phyloP scores from a whole-genome alignment of 2,329 filamentous ascomycete genomes.

The Gaeumannomyces tritici region DNA sequence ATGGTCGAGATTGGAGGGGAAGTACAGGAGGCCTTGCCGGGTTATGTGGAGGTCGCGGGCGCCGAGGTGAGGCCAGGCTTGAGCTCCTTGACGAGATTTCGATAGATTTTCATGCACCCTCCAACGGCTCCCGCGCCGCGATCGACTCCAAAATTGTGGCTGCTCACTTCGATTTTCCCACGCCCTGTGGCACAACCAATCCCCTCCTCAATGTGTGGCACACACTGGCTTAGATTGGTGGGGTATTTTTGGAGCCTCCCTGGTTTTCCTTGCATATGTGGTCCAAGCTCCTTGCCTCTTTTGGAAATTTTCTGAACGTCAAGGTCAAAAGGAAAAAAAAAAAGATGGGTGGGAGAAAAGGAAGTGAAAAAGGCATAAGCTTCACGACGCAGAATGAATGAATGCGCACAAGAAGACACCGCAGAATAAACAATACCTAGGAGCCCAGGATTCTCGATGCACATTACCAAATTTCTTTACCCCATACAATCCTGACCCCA shows the following conservation, averaged over 20 bases:
- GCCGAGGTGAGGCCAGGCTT: background rate
- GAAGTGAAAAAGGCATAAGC: background rate
- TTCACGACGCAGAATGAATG: background rate
- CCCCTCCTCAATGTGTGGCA: background rate
- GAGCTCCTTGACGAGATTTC: background rate
- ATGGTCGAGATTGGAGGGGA: conserved; percentile 23
- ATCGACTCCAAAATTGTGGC: background rate
- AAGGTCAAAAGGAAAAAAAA: conserved; percentile 1
- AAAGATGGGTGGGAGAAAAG: background rate
- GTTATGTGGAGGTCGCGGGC: background rate
- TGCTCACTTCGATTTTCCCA: background rate
- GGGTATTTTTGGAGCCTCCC: background rate
- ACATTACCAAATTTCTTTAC: background rate
- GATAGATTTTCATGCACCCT: background rate
- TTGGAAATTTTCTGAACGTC: background rate
- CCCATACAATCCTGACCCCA: background rate
- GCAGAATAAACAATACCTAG: background rate
- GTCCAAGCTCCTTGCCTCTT: conserved; percentile 4
- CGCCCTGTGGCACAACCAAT: background rate
- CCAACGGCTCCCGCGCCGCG: background rate
- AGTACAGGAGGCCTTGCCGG: background rate
- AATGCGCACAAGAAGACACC: background rate
- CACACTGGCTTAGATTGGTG: background rate
- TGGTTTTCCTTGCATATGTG: background rate
- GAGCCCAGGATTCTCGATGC: too few relatives aligned